Evolutionary conservation across 225 moss, liverwort and hornwort species (phyloP).

Genomic region (Marchantia paleacea): DNA sequence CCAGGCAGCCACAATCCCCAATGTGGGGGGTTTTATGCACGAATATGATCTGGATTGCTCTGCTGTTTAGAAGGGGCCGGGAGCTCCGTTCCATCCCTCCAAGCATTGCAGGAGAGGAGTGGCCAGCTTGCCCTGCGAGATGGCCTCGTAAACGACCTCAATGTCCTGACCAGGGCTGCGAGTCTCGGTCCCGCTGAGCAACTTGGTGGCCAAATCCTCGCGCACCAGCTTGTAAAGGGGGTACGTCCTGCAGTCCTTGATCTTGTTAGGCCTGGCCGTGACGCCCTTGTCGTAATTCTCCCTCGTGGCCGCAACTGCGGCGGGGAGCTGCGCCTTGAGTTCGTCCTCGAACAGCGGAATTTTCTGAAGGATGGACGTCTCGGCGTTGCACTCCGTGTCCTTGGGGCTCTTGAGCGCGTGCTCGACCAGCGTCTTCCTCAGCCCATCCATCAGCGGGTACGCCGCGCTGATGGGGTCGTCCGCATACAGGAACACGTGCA

Average conservation of each 20-base stretch:
- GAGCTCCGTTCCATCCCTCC: slow-evolving; percentile 43
- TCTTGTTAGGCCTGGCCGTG: slow-evolving; percentile 24
- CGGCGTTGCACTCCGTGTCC: slow-evolving; percentile 26
- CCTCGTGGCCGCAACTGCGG: slow-evolving; percentile 23
- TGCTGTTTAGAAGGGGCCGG: slow-evolving; percentile 28
- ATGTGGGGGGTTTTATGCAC: background rate
- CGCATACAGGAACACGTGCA: slow-evolving; percentile 31
- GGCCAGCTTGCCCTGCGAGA: slow-evolving; percentile 39
- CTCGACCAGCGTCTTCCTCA: slow-evolving; percentile 34
- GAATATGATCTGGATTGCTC: background rate
- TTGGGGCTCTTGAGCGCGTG: slow-evolving; percentile 32
- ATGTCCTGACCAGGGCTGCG: slow-evolving; percentile 45
- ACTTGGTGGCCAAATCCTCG: slow-evolving; percentile 29
- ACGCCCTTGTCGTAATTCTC: slow-evolving; percentile 25
- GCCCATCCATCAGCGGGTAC: slow-evolving; percentile 30
- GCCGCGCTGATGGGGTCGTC: slow-evolving; percentile 30
- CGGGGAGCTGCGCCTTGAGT: slow-evolving; percentile 30
- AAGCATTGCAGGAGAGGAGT: slow-evolving; percentile 40
- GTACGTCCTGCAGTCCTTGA: slow-evolving; percentile 38
- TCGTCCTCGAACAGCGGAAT: slow-evolving; percentile 38
- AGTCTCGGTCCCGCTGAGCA: slow-evolving; percentile 30
- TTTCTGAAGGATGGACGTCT: slow-evolving; percentile 29
- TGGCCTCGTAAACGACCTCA: slow-evolving; percentile 42
- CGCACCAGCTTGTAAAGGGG: slow-evolving; percentile 42
- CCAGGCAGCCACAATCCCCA: background rate